Conservation (phyloP, 2,329 filamentous ascomycete species). For the Ramularia endophylla region DNA sequence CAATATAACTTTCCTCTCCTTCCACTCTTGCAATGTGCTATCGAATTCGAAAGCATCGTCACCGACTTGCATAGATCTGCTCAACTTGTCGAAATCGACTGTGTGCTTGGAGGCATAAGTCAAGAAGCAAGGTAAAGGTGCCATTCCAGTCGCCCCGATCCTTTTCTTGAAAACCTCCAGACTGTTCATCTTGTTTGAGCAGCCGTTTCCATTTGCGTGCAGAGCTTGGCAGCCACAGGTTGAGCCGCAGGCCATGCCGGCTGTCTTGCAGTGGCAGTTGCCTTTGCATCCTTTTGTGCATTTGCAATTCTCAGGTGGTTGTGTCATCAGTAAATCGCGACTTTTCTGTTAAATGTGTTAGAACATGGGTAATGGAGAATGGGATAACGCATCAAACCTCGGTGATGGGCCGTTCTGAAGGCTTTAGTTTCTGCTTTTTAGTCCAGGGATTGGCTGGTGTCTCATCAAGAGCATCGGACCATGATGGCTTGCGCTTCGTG, state of each 20-base stretch:
- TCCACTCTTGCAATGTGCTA: background rate
- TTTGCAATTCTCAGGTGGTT: slow-evolving; percentile 1
- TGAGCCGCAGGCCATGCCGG: slow-evolving; percentile 3
- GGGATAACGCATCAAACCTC: too few species aligned
- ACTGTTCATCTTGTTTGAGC: background rate
- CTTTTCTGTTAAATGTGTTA: too few species aligned
- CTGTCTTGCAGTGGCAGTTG: slow-evolving; percentile 1
- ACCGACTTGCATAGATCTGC: background rate
- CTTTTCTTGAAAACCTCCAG: background rate
- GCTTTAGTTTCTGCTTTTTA: too few species aligned
- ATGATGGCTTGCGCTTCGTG: too few species aligned
- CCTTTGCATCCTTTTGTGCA: slow-evolving; percentile 5
- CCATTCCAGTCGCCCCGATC: background rate
- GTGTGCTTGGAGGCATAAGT: background rate
- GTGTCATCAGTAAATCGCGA: too few species aligned
- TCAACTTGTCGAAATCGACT: background rate
- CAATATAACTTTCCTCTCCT: background rate
- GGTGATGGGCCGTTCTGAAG: too few species aligned
- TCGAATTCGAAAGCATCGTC: background rate
- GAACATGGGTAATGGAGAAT: too few species aligned
- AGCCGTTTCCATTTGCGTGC: background rate
- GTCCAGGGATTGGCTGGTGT: too few species aligned
- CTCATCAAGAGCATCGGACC: too few species aligned
- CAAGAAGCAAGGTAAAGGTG: slow-evolving; percentile 1
- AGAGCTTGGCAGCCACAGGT: slow-evolving; percentile 2